Percentiles rank a stretch among this genome's conserved stretches.
Evolutionary conservation across 768 basidiomycete species (phyloP).

Genomic region (Lanmaoa pseudosensibilis): DNA sequence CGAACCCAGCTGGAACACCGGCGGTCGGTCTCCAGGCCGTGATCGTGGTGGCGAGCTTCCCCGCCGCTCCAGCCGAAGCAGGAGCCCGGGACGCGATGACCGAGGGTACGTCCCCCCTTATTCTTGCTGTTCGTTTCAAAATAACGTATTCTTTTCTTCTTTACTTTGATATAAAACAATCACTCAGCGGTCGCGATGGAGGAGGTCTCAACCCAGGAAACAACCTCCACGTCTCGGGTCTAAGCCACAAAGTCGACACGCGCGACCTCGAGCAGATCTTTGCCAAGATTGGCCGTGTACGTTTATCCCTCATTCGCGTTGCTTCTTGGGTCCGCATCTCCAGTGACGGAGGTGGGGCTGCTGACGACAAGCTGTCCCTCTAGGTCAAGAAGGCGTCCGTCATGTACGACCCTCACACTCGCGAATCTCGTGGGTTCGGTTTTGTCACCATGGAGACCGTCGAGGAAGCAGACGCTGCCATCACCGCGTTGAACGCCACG

Average conservation of each 20-base stretch:
- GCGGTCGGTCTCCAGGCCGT: conserved; percentile 44
- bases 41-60: conserved; percentile 48
- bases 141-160: neutral
- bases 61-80: conserved; percentile 73
- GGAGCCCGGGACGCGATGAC: conserved; percentile 65
- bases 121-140: neutral
- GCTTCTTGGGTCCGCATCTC: neutral
- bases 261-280: conserved; percentile 88
- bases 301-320: conserved; percentile 24
- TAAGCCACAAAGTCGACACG: conserved; percentile 67
- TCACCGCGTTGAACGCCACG: conserved; percentile 78
- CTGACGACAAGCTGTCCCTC: conserved; percentile 4
- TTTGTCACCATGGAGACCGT: conserved; percentile 84
- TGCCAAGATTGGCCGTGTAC: conserved; percentile 80
- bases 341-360: neutral
- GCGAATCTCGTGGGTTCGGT: conserved; percentile 77
- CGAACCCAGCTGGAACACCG: conserved; percentile 54
- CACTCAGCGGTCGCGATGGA: conserved; percentile 26
- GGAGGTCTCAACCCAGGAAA: conserved; percentile 59
- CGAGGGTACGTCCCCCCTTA: conserved; percentile 50
- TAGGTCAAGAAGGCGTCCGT: conserved; percentile 66
- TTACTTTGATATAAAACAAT: neutral
- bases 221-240: conserved; percentile 62
- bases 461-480: conserved; percentile 91
- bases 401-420: conserved; percentile 71